Evolutionary conservation across 192 early-diverging fungal genomes (phyloP).

Genomic region (Coemansia sp.): DNA sequence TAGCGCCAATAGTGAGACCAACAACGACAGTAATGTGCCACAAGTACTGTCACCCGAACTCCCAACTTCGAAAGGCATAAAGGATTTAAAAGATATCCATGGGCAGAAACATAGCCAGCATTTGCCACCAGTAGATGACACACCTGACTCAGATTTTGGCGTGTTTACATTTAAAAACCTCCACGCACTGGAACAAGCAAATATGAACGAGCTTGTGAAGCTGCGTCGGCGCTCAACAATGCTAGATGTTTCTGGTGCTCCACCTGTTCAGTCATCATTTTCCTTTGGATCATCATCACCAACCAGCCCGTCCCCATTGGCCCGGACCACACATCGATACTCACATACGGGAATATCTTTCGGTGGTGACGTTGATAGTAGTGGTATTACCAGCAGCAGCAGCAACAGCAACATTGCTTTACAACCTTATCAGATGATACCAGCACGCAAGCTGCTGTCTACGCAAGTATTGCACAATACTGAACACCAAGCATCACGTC

Average conservation of each 20-base stretch:
- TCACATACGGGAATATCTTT: not conserved
- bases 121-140: conserved; percentile 15
- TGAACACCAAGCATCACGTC: not conserved
- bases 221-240: conserved; percentile 59
- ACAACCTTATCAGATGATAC: not conserved
- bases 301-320: not conserved
- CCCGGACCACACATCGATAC: not conserved
- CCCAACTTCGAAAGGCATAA: not conserved
- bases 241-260: conserved; percentile 15
- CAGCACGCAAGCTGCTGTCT: not conserved
- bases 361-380: not conserved
- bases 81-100: not conserved
- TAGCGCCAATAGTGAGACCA: not conserved
- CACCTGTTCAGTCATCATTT: conserved; percentile 3
- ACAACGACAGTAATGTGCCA: not conserved
- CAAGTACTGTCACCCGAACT: not conserved
- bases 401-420: conserved; percentile 5
- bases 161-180: conserved; percentile 92
- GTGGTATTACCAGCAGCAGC: not conserved
- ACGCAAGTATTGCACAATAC: not conserved
- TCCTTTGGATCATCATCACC: conserved; percentile 1
- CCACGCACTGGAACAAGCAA: conserved; percentile 84
- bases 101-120: not conserved
- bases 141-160: conserved; percentile 66
- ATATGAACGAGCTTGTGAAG: conserved; percentile 80